Conservation (phyloP, 805 yeast genomes). For the Candida chilensis region DNA sequence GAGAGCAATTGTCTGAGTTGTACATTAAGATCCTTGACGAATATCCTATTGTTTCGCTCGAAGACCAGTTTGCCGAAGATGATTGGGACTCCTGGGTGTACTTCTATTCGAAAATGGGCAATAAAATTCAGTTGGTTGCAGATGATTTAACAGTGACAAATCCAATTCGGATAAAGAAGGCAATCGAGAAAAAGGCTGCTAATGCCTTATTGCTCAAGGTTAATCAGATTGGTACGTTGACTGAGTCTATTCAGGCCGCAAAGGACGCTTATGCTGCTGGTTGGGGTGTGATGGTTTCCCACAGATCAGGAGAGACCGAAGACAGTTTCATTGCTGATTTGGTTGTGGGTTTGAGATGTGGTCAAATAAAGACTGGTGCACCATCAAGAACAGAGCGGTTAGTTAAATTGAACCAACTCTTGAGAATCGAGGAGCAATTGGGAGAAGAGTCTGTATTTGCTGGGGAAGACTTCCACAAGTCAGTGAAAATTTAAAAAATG, state of each 20-base stretch:
- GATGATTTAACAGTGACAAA: conserved; percentile 15
- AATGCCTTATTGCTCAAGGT: conserved; percentile 12
- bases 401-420: conserved; percentile 12
- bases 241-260: conserved; percentile 11
- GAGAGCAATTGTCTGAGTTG: conserved; percentile 9
- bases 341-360: conserved; percentile 11
- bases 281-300: conserved; percentile 14
- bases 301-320: conserved; percentile 15
- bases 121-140: conserved; percentile 9
- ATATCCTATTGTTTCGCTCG: conserved; percentile 12
- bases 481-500: not conserved
- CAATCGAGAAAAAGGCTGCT: conserved; percentile 11
- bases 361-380: conserved; percentile 14
- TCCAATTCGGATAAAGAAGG: conserved; percentile 9
- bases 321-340: conserved; percentile 13
- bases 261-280: conserved; percentile 7
- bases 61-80: conserved; percentile 14
- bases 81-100: conserved; percentile 14
- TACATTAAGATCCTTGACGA: conserved; percentile 8
- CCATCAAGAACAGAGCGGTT: conserved; percentile 14
- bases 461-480: conserved; percentile 7
- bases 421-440: conserved; percentile 13
- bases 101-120: conserved; percentile 6
- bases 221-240: conserved; percentile 13
- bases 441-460: conserved; percentile 10